Conservation (phyloP, 495 filamentous ascomycete genomes). For the Sphaerosporella brunnea region DNA sequence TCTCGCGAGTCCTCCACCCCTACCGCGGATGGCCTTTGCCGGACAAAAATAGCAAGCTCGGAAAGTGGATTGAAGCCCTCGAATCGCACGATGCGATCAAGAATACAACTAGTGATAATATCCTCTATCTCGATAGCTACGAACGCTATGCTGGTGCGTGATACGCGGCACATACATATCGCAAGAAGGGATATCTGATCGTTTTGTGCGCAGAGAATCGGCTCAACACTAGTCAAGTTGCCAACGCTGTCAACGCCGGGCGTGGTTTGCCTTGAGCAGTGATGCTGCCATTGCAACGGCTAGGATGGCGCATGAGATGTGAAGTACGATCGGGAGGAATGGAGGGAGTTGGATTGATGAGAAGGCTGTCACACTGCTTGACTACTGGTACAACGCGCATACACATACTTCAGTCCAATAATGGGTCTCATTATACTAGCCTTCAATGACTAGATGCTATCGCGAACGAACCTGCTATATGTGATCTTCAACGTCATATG, state of each 20-base stretch:
- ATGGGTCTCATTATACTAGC: no score
- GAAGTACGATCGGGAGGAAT: no score
- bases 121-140: constrained; percentile 60
- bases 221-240: constrained; percentile 41
- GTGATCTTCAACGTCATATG: no score
- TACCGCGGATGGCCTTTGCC: constrained; percentile 67
- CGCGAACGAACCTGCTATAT: no score
- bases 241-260: constrained; percentile 41
- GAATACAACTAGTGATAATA: constrained; percentile 57
- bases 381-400: no score
- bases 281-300: neutral
- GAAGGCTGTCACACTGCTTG: no score
- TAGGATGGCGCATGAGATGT: neutral
- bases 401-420: no score
- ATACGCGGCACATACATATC: constrained; percentile 2
- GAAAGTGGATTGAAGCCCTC: constrained; percentile 63
- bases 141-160: constrained; percentile 40
- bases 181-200: neutral
- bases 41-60: constrained; percentile 51
- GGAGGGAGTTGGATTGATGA: no score
- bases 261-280: constrained; percentile 32
- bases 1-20: constrained; percentile 56
- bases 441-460: no score
- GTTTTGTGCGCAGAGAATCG: constrained; percentile 38
- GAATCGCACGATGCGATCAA: constrained; percentile 55